A percentile compares a stretch with the other conserved stretches of the same genome.
Evolutionary conservation across 73 alveolate species (phyloP).

Genomic region (Urostyla sp.): DNA sequence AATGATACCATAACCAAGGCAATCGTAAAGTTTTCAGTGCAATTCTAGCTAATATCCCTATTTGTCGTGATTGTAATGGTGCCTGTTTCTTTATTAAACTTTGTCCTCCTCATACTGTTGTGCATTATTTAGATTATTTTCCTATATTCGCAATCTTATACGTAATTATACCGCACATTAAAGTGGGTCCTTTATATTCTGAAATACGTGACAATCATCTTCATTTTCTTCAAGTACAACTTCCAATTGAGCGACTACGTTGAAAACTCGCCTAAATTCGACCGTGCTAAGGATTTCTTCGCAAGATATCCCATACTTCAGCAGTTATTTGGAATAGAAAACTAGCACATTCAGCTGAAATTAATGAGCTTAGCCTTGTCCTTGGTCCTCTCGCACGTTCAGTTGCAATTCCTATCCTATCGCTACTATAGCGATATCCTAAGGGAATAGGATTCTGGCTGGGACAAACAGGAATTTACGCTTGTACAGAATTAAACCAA

Average conservation of each 20-base stretch:
- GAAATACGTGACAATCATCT: conserved; percentile 13
- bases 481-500: background rate
- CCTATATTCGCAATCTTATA: background rate
- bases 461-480: conserved; percentile 4
- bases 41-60: background rate
- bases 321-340: conserved; percentile 25
- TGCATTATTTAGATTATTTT: background rate
- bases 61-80: conserved; percentile 3
- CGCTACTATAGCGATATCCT: background rate
- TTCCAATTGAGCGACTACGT: conserved; percentile 29
- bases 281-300: background rate
- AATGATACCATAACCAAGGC: background rate
- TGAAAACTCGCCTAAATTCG: background rate
- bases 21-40: conserved; percentile 10
- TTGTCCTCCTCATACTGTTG: background rate
- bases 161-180: background rate
- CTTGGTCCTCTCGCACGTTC: conserved; percentile 9
- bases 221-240: conserved; percentile 13
- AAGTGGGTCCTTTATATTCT: background rate
- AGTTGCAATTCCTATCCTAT: conserved; percentile 4
- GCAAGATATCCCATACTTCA: conserved; percentile 13
- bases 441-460: conserved; percentile 19
- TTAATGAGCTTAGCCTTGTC: conserved; percentile 18
- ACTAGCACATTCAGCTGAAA: background rate
- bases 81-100: conserved; percentile 35